These are phyloP conservation scores for Hemileccinum rubropunctum DNA, from an alignment of 768 basidiomycete genomes.

Conservation along the genomic window DNA sequence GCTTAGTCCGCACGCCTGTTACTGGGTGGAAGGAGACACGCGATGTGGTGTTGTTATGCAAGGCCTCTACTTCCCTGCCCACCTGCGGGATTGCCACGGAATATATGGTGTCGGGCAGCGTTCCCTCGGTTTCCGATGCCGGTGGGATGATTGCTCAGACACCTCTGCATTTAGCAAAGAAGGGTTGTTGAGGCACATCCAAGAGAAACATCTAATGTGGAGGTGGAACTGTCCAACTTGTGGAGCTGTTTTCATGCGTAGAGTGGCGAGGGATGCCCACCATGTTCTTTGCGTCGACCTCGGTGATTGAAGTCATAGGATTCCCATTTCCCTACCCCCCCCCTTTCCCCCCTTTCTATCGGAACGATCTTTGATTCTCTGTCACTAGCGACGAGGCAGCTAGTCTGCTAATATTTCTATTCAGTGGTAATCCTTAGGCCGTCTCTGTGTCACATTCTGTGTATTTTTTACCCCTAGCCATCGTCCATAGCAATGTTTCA, in stretches of 20 bases:
- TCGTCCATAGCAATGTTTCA: neutral
- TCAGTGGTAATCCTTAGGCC: neutral
- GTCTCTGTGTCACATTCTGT: neutral
- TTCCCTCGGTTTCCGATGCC: slow-evolving; percentile 14
- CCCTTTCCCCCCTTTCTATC: neutral
- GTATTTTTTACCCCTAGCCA: neutral
- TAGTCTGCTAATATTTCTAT: slow-evolving; percentile 7
- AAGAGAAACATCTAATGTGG: slow-evolving; percentile 26
- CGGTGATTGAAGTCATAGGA: slow-evolving; percentile 1
- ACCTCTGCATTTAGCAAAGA: slow-evolving; percentile 16
- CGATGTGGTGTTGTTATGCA: slow-evolving; percentile 17
- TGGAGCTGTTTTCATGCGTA: slow-evolving; percentile 14
- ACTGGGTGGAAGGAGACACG: slow-evolving; percentile 16
- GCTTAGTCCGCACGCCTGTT: slow-evolving; percentile 22
- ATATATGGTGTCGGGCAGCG: slow-evolving; percentile 9
- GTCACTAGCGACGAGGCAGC: slow-evolving; percentile 3
- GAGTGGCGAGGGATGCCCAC: slow-evolving; percentile 20
- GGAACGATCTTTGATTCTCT: neutral
- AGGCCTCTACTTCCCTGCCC: slow-evolving; percentile 13
- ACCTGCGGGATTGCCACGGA: slow-evolving; percentile 22
- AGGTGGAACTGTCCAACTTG: slow-evolving; percentile 25
- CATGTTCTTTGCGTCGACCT: slow-evolving; percentile 7
- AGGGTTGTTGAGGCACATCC: slow-evolving; percentile 23
- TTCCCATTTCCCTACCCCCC: neutral
- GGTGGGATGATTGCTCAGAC: slow-evolving; percentile 26